Percentiles rank a stretch among this genome's conserved stretches.
Evolutionary conservation across 495 filamentous ascomycete genomes (phyloP).

Genomic region (Hypoxylon intermedium): DNA sequence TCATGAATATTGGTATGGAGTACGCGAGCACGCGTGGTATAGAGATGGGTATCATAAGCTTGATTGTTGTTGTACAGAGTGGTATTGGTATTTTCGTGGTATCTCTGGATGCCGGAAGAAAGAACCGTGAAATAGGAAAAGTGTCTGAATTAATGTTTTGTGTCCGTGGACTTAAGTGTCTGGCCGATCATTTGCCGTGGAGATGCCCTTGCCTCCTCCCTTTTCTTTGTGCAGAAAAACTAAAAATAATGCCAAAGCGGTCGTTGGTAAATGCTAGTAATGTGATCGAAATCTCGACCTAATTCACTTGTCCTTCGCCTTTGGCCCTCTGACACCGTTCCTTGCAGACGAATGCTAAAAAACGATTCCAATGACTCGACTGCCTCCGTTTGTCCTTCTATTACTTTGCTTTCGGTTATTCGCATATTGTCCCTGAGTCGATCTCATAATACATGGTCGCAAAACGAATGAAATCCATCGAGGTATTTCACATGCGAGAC

Average conservation of each 20-base stretch:
- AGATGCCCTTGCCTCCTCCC: not conserved
- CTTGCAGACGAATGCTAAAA: slow-evolving; percentile 26
- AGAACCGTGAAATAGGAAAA: too few species aligned
- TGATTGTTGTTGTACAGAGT: slow-evolving; percentile 18
- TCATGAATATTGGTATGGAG: too few species aligned
- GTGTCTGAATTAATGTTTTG: slow-evolving; percentile 24
- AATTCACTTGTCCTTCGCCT: not conserved
- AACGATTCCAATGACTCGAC: slow-evolving; percentile 29
- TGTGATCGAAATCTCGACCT: not conserved
- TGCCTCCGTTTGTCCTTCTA: slow-evolving; percentile 17
- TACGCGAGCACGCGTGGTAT: too few species aligned
- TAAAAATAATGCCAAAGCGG: slow-evolving; percentile 8
- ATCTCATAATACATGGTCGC: slow-evolving; percentile 42
- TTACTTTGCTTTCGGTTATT: slow-evolving; percentile 6
- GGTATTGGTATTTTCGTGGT: slow-evolving; percentile 17
- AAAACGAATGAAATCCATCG: slow-evolving; percentile 18
- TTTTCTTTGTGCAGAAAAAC: slow-evolving; percentile 1
- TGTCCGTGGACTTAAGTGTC: not conserved
- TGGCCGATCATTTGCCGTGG: not conserved
- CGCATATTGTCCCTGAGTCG: slow-evolving; percentile 16
- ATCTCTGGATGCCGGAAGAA: slow-evolving; percentile 24
- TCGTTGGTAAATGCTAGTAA: slow-evolving; percentile 13
- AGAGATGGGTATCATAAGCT: slow-evolving; percentile 12
- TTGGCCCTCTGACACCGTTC: slow-evolving; percentile 1
- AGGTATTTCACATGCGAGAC: slow-evolving; percentile 20